Base-by-base conservation (phyloP, 805 yeast genomes). In the Metschnikowia lachancei region DNA sequence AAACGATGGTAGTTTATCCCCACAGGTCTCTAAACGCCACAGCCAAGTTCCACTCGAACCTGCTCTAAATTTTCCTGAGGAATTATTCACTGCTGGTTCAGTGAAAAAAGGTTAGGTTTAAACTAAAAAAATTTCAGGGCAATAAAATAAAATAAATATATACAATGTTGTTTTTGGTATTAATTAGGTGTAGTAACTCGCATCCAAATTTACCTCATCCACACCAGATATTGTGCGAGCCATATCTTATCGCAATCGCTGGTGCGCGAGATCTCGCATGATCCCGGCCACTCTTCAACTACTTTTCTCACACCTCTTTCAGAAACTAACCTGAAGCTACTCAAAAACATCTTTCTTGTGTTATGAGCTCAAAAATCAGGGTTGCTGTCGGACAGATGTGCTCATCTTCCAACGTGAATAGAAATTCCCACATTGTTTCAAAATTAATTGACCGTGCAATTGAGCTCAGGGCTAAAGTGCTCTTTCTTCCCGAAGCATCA, bases 401-500 rank as follows among this genome's bases (percentile, higher is more conserved):
- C 54, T 85, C 96, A 0, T 78, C 91, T 0, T 72, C 86, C 0
- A 77, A 77, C 32, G 63, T 89, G 20, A 58, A 65, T 1, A 73
- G 71, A 18, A 92, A 92, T 55, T 82, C 87, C 4, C 56, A 67
- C 8, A 66, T 74, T 1, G 95, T 83, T 0, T 74, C 77, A 11
- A 70, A 70, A 26, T 69, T 91, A 31, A 81, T 92, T 14, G 61
- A 67, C n/a, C 65, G 72, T 43, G 96, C 98, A 0, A 76, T 85
- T 0, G 66, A 65, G 2, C 61, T 73, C 13, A 77, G 83, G 3
- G 90, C 85, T 12, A 72, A 76, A 51, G 80, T 88, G 3, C 70
- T 94, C 4, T 89, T 94, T 59, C 75, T 92, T 37, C 98, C 98
- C 1, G 99, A 92, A 63, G 98, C 98, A 0, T 77, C 94, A 4